Percentiles rank a stretch among this genome's conserved stretches.
These are phyloP conservation scores for Zygnema circumcarinatum DNA, from an alignment of 139 green algal species.

Conservation along the genomic window DNA sequence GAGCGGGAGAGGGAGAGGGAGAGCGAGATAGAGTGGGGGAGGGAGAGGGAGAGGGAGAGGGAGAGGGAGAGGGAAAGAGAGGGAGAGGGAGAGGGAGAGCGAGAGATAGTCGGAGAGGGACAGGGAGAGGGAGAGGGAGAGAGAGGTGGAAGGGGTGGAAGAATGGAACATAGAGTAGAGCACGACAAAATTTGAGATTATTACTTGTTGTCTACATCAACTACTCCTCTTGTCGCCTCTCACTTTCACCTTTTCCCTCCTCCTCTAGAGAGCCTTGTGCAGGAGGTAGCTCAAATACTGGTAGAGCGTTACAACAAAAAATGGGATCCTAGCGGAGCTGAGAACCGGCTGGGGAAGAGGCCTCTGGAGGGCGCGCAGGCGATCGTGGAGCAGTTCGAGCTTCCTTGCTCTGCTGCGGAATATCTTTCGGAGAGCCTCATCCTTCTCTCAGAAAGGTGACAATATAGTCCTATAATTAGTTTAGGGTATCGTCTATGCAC, in stretches of 20 bases:
- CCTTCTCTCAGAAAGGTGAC: constrained; percentile 26
- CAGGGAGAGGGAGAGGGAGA: too few relatives aligned
- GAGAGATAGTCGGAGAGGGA: too few relatives aligned
- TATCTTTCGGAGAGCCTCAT: constrained; percentile 19
- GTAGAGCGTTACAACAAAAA: constrained; percentile 66
- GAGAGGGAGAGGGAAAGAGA: too few relatives aligned
- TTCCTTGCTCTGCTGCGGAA: constrained; percentile 30
- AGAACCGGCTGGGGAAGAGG: constrained; percentile 68
- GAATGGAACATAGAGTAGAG: neutral
- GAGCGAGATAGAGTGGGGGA: too few relatives aligned
- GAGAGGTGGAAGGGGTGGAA: neutral
- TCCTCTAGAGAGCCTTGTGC: constrained; percentile 74
- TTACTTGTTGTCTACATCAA: neutral
- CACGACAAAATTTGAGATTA: neutral
- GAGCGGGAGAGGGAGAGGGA: too few relatives aligned
- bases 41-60: neutral
- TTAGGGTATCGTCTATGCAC: too few relatives aligned
- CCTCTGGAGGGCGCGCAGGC: constrained; percentile 78
- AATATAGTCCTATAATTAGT: too few relatives aligned
- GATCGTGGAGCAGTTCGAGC: constrained; percentile 62
- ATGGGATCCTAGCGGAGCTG: neutral
- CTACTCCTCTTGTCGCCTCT: neutral
- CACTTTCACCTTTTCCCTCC: neutral
- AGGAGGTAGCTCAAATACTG: constrained; percentile 67
- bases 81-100: too few relatives aligned